A percentile compares a stretch with the other conserved stretches of the same genome.
Conservation (phyloP, 2,329 filamentous ascomycete species). For the Paecilomyces niveus region DNA sequence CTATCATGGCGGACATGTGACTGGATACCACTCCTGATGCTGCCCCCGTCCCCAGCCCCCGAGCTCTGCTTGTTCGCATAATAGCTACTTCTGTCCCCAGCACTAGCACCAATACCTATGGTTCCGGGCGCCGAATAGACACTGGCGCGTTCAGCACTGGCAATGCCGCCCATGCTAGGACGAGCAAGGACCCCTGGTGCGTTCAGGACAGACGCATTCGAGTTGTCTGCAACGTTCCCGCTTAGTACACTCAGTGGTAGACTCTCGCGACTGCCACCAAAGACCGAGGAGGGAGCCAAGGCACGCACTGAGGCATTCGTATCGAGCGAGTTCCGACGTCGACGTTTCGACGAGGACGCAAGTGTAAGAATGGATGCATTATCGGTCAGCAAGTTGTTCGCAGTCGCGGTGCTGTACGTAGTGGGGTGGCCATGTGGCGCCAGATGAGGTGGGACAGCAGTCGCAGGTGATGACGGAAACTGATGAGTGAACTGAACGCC, state of each 20-base stretch:
- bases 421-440: constrained; percentile 44
- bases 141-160: constrained; percentile 53
- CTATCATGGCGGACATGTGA: constrained; percentile 78
- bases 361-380: constrained; percentile 60
- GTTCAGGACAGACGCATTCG: constrained; percentile 35
- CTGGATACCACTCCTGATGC: constrained; percentile 67
- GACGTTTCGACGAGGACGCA: constrained; percentile 58
- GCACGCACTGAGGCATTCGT: constrained; percentile 61
- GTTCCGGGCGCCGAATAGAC: constrained; percentile 71
- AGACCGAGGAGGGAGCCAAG: constrained; percentile 56
- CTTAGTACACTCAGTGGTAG: constrained; percentile 57
- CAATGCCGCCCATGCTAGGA: constrained; percentile 47
- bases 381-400: constrained; percentile 58
- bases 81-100: constrained; percentile 73
- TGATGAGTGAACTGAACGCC: constrained; percentile 52
- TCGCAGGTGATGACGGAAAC: constrained; percentile 52
- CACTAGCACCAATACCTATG: constrained; percentile 49
- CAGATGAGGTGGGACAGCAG: constrained; percentile 55
- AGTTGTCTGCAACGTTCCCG: constrained; percentile 41
- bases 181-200: constrained; percentile 36
- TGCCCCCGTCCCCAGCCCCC: constrained; percentile 59
- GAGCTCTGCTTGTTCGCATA: constrained; percentile 56
- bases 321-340: constrained; percentile 57
- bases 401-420: constrained; percentile 55
- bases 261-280: constrained; percentile 58